These are phyloP conservation scores for Mentha longifolia DNA, from an alignment of 257 asterid genomes.

Conservation along the genomic window DNA sequence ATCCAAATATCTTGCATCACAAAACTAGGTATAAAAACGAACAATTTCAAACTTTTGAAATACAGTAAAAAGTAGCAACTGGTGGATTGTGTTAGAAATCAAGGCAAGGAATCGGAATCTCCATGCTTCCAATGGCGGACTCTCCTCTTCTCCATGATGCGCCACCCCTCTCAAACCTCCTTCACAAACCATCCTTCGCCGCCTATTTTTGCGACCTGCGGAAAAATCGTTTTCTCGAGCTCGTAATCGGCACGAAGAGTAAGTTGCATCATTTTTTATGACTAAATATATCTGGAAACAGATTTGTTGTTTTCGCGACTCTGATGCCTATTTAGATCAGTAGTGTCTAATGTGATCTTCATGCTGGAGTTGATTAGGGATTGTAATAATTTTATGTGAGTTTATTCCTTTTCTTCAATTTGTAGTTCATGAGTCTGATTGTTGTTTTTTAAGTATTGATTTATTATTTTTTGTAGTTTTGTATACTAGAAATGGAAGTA, in stretches of 20 bases:
- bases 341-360: not conserved
- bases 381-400: not conserved
- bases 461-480: not conserved
- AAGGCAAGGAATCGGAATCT: conserved; percentile 64
- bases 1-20: no score
- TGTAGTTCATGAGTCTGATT: not conserved
- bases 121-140: conserved; percentile 54
- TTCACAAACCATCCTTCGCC: conserved; percentile 27
- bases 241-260: conserved; percentile 7
- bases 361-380: not conserved
- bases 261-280: conserved; percentile 9
- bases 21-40: conserved; percentile 15
- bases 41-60: not conserved
- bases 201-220: conserved; percentile 14
- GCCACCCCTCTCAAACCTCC: not conserved
- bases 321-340: not conserved
- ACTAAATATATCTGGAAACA: not conserved
- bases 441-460: conserved; percentile 19
- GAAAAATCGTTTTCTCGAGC: conserved; percentile 8
- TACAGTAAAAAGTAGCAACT: not conserved
- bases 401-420: not conserved
- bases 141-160: conserved; percentile 31
- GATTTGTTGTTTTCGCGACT: not conserved
- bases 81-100: conserved; percentile 26
- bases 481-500: conserved; percentile 49